Conservation (phyloP, 768 basidiomycete genomes). For the Agaricus subrufescens region DNA sequence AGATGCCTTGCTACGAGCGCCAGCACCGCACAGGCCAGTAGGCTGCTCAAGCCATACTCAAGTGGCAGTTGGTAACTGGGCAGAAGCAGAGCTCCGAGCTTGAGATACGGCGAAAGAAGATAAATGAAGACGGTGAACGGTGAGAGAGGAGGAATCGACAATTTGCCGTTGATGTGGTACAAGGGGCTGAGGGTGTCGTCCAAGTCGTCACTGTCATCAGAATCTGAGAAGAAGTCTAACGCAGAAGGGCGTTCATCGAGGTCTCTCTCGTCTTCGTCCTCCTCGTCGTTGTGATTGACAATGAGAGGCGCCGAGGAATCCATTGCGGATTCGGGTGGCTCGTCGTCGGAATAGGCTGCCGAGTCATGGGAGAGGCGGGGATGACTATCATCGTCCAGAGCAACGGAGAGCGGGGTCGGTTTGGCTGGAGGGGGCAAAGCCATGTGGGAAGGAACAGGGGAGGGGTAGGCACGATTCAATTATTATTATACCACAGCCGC, state of each 20-base stretch:
- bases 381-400: neutral
- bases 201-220: constrained; percentile 37
- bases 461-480: neutral
- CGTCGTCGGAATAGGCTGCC: constrained; percentile 12
- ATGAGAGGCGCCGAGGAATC: constrained; percentile 54
- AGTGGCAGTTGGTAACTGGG: constrained; percentile 45
- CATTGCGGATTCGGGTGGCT: constrained; percentile 22
- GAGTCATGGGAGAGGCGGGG: neutral
- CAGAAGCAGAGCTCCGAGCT: constrained; percentile 63
- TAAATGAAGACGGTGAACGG: constrained; percentile 61
- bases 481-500: neutral
- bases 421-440: neutral
- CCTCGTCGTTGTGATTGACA: constrained; percentile 51
- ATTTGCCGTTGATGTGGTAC: constrained; percentile 34
- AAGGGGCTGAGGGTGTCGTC: constrained; percentile 41
- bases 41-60: constrained; percentile 41
- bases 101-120: constrained; percentile 64
- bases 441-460: neutral
- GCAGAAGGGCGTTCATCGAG: constrained; percentile 16
- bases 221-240: constrained; percentile 29
- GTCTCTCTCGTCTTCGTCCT: constrained; percentile 25
- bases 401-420: neutral
- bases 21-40: constrained; percentile 51
- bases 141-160: constrained; percentile 47
- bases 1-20: constrained; percentile 62